These are phyloP conservation scores for Tuber melanosporum DNA, from an alignment of 495 filamentous ascomycete species.

Conservation along the genomic window DNA sequence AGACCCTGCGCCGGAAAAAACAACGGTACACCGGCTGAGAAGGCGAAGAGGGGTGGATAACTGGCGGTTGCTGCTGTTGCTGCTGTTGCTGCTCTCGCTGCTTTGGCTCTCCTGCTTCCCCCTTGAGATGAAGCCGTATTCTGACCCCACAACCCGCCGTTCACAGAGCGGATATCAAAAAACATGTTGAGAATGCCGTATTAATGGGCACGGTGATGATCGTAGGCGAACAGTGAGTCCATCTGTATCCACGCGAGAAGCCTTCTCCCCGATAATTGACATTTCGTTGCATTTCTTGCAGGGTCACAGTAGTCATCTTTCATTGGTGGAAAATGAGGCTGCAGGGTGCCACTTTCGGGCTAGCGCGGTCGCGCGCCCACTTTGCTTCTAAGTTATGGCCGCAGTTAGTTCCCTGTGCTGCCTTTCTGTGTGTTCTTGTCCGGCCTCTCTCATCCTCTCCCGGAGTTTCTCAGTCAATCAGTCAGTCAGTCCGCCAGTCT, in stretches of 20 bases:
- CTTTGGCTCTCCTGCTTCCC: slow-evolving; percentile 1
- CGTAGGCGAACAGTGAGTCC: slow-evolving; percentile 15
- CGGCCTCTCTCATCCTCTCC: slow-evolving; percentile 31
- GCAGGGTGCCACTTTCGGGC: slow-evolving; percentile 26
- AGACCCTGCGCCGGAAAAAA: slow-evolving; percentile 31
- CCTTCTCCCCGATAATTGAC: slow-evolving; percentile 31
- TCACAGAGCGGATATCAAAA: slow-evolving; percentile 6
- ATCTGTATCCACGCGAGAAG: slow-evolving; percentile 12
- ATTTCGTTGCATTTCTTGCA: slow-evolving; percentile 13
- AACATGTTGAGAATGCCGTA: slow-evolving; percentile 24
- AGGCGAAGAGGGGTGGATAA: slow-evolving; percentile 25
- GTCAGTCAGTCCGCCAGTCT: slow-evolving; percentile 33
- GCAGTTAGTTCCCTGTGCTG: slow-evolving; percentile 37
- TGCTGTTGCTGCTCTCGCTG: slow-evolving; percentile 1
- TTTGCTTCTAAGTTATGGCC: slow-evolving; percentile 30
- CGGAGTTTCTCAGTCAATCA: slow-evolving; percentile 36
- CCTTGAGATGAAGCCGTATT: not conserved
- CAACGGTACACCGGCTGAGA: slow-evolving; percentile 22
- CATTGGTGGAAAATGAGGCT: slow-evolving; percentile 33
- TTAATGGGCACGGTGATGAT: slow-evolving; percentile 9
- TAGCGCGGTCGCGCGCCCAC: slow-evolving; percentile 28
- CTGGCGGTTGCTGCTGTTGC: slow-evolving; percentile 12
- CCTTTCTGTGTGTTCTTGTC: slow-evolving; percentile 36
- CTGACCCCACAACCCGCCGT: not conserved
- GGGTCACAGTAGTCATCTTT: slow-evolving; percentile 11